These are phyloP conservation scores for Blastobotrys persicus DNA, from an alignment of 1,139 yeast genomes.

Conservation along the genomic window DNA sequence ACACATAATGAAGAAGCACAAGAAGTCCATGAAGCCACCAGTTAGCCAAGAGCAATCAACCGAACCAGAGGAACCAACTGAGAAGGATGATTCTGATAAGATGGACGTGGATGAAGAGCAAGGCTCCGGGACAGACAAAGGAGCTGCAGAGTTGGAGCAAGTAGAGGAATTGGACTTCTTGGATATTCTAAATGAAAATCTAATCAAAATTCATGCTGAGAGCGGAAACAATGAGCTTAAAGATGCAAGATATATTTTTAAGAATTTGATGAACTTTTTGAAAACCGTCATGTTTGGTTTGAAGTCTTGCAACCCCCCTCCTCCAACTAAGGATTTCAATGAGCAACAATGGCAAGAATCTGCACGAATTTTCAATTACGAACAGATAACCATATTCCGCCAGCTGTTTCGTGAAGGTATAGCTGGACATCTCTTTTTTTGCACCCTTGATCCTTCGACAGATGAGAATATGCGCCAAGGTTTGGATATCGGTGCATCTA, in stretches of 20 bases:
- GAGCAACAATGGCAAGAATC: constrained; percentile 82
- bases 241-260: constrained; percentile 84
- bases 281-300: constrained; percentile 89
- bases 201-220: constrained; percentile 47
- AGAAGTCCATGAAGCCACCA: constrained; percentile 20
- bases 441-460: constrained; percentile 44
- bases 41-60: constrained; percentile 12
- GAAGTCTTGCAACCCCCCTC: constrained; percentile 86
- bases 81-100: constrained; percentile 20
- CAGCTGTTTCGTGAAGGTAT: constrained; percentile 82
- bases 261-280: constrained; percentile 84
- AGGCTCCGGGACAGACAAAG: constrained; percentile 15
- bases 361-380: constrained; percentile 77
- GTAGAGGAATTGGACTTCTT: constrained; percentile 40
- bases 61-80: constrained; percentile 19
- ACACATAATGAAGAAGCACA: constrained; percentile 63
- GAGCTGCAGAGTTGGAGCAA: constrained; percentile 18
- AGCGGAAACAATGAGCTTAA: constrained; percentile 63
- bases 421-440: constrained; percentile 72
- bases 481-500: constrained; percentile 77
- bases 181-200: constrained; percentile 48
- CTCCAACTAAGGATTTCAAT: constrained; percentile 59
- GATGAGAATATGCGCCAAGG: constrained; percentile 25
- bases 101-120: constrained; percentile 22
- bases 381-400: constrained; percentile 76